These are phyloP conservation scores for Bullera alba DNA, from an alignment of 768 basidiomycete genomes.

Conservation along the genomic window DNA sequence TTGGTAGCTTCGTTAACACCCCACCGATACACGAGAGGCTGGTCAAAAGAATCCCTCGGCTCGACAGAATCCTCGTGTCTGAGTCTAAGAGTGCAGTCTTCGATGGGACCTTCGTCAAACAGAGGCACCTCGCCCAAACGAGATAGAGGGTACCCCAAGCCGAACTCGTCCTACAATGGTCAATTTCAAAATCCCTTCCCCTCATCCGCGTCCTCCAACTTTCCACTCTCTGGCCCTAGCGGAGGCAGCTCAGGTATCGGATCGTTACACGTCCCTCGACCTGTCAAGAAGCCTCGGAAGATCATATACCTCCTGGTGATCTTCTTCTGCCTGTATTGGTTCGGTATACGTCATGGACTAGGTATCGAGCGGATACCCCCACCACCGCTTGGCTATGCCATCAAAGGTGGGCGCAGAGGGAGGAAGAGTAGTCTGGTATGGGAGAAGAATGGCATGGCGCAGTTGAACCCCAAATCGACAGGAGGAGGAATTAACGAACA, in stretches of 20 bases:
- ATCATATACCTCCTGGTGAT: slow-evolving; percentile 41
- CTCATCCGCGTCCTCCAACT: background rate
- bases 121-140: no score
- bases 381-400: slow-evolving; percentile 32
- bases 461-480: slow-evolving; percentile 3
- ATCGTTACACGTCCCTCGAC: slow-evolving; percentile 17
- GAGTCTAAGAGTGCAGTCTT: no score
- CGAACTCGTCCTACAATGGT: no score
- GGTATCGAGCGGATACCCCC: slow-evolving; percentile 38
- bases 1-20: no score
- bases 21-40: no score
- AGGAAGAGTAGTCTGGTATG: slow-evolving; percentile 20
- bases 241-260: background rate
- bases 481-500: slow-evolving; percentile 20
- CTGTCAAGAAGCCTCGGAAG: slow-evolving; percentile 36
- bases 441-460: slow-evolving; percentile 27
- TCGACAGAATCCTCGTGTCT: no score
- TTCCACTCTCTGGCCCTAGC: slow-evolving; percentile 2
- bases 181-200: no score
- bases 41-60: no score
- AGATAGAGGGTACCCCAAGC: no score
- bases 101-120: no score
- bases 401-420: slow-evolving; percentile 25
- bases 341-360: slow-evolving; percentile 42
- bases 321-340: slow-evolving; percentile 44